These are phyloP conservation scores for Magnolia officinalis DNA, from an alignment of 164 flowering plant species.

Conservation along the genomic window DNA sequence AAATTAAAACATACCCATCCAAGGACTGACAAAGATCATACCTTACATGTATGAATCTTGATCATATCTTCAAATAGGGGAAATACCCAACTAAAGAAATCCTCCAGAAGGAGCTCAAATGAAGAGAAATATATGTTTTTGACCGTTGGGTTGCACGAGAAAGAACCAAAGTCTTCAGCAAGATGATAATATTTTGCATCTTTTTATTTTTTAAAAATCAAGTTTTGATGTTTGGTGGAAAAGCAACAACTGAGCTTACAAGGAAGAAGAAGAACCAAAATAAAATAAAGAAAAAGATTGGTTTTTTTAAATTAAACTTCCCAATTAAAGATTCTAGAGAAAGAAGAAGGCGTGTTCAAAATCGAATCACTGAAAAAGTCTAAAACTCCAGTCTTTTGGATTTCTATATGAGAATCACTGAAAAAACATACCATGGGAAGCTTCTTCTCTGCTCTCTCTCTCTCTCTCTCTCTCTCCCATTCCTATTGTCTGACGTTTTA, in stretches of 20 bases:
- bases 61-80: conserved; percentile 18
- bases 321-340: neutral
- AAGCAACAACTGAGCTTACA: conserved; percentile 13
- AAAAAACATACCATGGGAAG: neutral
- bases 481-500: no score
- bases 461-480: neutral
- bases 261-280: neutral
- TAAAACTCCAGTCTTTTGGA: neutral
- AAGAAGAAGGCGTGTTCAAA: neutral
- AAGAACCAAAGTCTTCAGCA: conserved; percentile 1
- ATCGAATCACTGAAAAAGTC: neutral
- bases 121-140: conserved; percentile 6
- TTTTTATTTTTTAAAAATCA: neutral
- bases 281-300: neutral
- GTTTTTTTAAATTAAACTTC: neutral
- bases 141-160: conserved; percentile 4
- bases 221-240: conserved; percentile 21
- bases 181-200: conserved; percentile 6
- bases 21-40: conserved; percentile 17
- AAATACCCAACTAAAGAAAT: conserved; percentile 24
- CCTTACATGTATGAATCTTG: conserved; percentile 16
- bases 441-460: neutral
- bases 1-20: neutral
- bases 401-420: neutral
- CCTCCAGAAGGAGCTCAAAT: conserved; percentile 10